These are phyloP conservation scores for Nidularia sp. DNA, from an alignment of 768 basidiomycete genomes.

Conservation along the genomic window DNA sequence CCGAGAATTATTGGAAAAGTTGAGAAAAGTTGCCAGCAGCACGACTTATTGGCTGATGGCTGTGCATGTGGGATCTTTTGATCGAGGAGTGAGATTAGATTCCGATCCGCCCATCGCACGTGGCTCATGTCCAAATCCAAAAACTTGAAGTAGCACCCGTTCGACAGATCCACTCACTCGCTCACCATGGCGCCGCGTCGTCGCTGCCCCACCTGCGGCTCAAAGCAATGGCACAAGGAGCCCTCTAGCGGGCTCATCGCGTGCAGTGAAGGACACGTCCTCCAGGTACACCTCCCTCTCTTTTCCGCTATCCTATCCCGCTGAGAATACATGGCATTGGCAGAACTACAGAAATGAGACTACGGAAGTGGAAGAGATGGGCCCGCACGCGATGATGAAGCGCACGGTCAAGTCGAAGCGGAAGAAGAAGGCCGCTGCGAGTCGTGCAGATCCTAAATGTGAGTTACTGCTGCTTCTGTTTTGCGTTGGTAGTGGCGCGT, in stretches of 20 bases:
- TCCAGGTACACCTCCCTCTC: slow-evolving; percentile 52
- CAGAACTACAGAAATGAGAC: slow-evolving; percentile 85
- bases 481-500: not conserved
- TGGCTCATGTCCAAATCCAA: no score
- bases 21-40: no score
- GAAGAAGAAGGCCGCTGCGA: slow-evolving; percentile 45
- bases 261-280: slow-evolving; percentile 89
- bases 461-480: slow-evolving; percentile 8
- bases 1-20: not conserved
- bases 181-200: slow-evolving; percentile 58
- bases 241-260: slow-evolving; percentile 74
- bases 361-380: slow-evolving; percentile 60
- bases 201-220: slow-evolving; percentile 77
- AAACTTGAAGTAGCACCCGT: no score
- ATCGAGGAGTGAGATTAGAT: no score
- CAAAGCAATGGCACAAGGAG: slow-evolving; percentile 86
- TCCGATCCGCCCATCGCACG: no score
- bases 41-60: no score
- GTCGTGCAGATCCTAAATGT: slow-evolving; percentile 60
- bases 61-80: no score
- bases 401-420: slow-evolving; percentile 57
- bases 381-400: slow-evolving; percentile 61
- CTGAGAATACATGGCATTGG: not conserved
- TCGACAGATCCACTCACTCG: no score
- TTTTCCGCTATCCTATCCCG: slow-evolving; percentile 1